A percentile compares a stretch with the other conserved stretches of the same genome.
Conservation (phyloP, 2,329 filamentous ascomycete species). For the Ceratocystiopsis brevicomis region DNA sequence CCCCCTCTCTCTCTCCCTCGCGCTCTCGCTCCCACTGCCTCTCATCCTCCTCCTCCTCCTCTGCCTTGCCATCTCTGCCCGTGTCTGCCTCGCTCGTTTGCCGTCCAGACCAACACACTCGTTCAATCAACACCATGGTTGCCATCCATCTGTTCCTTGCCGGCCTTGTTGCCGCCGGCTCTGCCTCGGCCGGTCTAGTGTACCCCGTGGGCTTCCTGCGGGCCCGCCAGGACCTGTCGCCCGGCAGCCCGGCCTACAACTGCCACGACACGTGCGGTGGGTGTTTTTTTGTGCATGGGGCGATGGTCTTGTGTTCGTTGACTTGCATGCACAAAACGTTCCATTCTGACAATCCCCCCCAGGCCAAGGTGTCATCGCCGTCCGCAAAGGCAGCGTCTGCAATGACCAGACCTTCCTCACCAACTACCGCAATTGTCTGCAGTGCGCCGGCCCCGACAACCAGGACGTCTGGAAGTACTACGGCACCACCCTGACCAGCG, state of each 20-base stretch:
- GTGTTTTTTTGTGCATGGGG: no score
- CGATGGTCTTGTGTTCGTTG: no score
- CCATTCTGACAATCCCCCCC: no score
- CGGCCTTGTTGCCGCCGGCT: slow-evolving; percentile 2
- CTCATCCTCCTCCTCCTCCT: background rate
- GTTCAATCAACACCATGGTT: slow-evolving; percentile 6
- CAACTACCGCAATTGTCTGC: slow-evolving; percentile 22
- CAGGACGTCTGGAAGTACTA: slow-evolving; percentile 24
- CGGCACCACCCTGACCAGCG: slow-evolving; percentile 14
- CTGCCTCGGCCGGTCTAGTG: slow-evolving; percentile 2
- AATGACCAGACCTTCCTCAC: slow-evolving; percentile 18
- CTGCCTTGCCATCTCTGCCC: background rate
- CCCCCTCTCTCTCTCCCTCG: no score
- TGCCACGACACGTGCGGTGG: slow-evolving; percentile 28
- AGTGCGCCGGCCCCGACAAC: slow-evolving; percentile 21
- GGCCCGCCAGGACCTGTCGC: slow-evolving; percentile 15
- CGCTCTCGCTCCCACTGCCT: no score
- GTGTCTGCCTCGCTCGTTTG: background rate
- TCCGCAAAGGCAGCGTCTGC: slow-evolving; percentile 15
- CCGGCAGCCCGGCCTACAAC: slow-evolving; percentile 21
- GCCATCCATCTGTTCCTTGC: slow-evolving; percentile 4
- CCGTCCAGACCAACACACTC: background rate
- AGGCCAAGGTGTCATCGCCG: slow-evolving; percentile 19
- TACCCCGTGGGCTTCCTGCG: slow-evolving; percentile 2
- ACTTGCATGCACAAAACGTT: no score